phyloP scores from a whole-genome alignment of 23 red algal genomes.

The Gracilariopsis chorda region DNA sequence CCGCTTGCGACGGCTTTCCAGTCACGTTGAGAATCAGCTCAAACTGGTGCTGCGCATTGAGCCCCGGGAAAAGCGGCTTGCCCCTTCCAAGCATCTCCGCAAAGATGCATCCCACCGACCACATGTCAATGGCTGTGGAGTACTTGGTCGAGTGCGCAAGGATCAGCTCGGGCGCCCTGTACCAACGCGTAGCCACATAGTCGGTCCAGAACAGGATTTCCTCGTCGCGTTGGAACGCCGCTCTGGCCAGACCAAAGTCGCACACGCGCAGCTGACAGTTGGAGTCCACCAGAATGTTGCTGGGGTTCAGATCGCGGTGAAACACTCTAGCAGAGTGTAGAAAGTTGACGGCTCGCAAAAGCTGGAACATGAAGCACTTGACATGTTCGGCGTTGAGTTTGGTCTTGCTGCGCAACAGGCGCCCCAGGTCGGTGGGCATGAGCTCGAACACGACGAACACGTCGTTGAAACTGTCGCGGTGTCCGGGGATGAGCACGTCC shows the following conservation, averaged over 20 bases:
- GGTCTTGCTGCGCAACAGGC: constrained; percentile 75
- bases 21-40: constrained; percentile 85
- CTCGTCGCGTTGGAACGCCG: constrained; percentile 65
- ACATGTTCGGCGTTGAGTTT: constrained; percentile 74
- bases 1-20: constrained; percentile 69
- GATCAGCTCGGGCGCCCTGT: constrained; percentile 85
- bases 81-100: constrained; percentile 88
- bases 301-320: constrained; percentile 95
- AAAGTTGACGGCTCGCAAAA: constrained; percentile 87
- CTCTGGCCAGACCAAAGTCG: constrained; percentile 95
- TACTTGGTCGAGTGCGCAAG: constrained; percentile 69
- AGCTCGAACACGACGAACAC: constrained; percentile 97
- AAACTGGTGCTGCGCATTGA: constrained; percentile 84
- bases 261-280: constrained; percentile 88
- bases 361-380: constrained; percentile 90
- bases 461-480: constrained; percentile 84
- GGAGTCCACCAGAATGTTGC: constrained; percentile 90
- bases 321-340: constrained; percentile 87
- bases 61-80: constrained; percentile 90
- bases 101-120: constrained; percentile 96
- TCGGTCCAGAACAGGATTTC: constrained; percentile 87
- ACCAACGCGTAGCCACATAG: constrained; percentile 90
- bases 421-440: constrained; percentile 92
- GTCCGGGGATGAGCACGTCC: constrained; percentile 77
- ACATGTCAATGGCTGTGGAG: constrained; percentile 84